A percentile compares a stretch with the other conserved stretches of the same genome.
phyloP scores from a whole-genome alignment of 2,329 filamentous ascomycete genomes.

The Zymoseptoria brevis region DNA sequence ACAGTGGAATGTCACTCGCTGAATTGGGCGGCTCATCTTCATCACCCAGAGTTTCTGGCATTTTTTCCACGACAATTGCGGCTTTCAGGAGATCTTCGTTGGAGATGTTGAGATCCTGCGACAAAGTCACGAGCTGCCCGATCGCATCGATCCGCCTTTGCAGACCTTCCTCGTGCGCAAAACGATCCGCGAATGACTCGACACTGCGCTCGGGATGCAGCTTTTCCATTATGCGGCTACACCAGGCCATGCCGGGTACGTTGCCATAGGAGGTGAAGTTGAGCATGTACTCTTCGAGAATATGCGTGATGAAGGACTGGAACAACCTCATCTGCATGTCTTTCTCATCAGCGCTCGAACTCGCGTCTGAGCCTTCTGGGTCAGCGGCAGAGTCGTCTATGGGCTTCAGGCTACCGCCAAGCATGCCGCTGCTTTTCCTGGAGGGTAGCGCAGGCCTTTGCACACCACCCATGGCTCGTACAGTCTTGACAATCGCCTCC shows the following conservation, averaged over 20 bases:
- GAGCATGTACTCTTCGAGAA: slow-evolving; percentile 67
- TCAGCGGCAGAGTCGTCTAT: slow-evolving; percentile 41
- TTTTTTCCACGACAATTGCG: slow-evolving; percentile 33
- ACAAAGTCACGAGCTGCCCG: slow-evolving; percentile 64
- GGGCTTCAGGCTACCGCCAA: slow-evolving; percentile 11
- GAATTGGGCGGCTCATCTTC: slow-evolving; percentile 49
- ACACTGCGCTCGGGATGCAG: slow-evolving; percentile 58
- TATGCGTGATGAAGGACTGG: slow-evolving; percentile 69
- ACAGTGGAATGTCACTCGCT: slow-evolving; percentile 48
- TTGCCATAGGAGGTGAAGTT: slow-evolving; percentile 37
- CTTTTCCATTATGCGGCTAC: slow-evolving; percentile 57
- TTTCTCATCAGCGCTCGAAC: slow-evolving; percentile 45
- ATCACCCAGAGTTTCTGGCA: slow-evolving; percentile 32
- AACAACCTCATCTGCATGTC: slow-evolving; percentile 57
- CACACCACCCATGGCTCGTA: slow-evolving; percentile 60
- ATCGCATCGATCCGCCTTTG: slow-evolving; percentile 57
- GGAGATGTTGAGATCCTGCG: slow-evolving; percentile 48
- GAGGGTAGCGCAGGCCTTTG: slow-evolving; percentile 58
- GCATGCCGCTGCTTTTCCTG: slow-evolving; percentile 43
- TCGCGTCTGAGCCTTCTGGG: slow-evolving; percentile 45
- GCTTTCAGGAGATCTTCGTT: slow-evolving; percentile 42
- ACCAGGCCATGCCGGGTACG: slow-evolving; percentile 44
- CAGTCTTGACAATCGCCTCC: slow-evolving; percentile 60
- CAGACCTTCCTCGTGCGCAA: slow-evolving; percentile 55
- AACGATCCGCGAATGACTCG: slow-evolving; percentile 55